Conservation (phyloP, 2,329 filamentous ascomycete genomes). For the Thielaviopsis ethacetica region DNA sequence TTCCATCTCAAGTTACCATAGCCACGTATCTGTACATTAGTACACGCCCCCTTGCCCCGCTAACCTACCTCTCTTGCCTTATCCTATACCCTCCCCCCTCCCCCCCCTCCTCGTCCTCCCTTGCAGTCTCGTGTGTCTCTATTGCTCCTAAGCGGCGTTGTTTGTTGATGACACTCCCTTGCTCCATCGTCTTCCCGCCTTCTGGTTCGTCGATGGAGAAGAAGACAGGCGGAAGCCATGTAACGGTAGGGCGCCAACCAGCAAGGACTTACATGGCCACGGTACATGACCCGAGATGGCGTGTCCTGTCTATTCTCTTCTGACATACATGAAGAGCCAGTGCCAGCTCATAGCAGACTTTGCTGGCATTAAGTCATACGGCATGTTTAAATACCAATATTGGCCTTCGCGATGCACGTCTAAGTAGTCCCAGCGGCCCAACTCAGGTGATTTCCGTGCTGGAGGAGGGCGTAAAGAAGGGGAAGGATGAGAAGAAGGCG, state of each 20-base stretch:
- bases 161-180: background rate
- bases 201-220: background rate
- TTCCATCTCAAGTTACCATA: background rate
- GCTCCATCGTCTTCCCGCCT: background rate
- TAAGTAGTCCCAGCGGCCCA: background rate
- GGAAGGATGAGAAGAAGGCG: background rate
- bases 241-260: background rate
- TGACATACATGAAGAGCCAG: background rate
- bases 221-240: background rate
- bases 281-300: background rate
- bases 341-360: background rate
- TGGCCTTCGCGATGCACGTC: background rate
- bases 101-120: background rate
- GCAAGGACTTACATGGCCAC: background rate
- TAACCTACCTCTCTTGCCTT: background rate
- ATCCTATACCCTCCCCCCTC: background rate
- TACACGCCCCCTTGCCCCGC: background rate
- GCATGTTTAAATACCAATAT: background rate
- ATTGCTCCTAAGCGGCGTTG: background rate
- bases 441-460: background rate
- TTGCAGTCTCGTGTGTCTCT: background rate
- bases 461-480: background rate
- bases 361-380: background rate
- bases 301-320: background rate
- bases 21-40: background rate